phyloP scores from a whole-genome alignment of 129 eudicot species.

The Dittrichia graveolens region DNA sequence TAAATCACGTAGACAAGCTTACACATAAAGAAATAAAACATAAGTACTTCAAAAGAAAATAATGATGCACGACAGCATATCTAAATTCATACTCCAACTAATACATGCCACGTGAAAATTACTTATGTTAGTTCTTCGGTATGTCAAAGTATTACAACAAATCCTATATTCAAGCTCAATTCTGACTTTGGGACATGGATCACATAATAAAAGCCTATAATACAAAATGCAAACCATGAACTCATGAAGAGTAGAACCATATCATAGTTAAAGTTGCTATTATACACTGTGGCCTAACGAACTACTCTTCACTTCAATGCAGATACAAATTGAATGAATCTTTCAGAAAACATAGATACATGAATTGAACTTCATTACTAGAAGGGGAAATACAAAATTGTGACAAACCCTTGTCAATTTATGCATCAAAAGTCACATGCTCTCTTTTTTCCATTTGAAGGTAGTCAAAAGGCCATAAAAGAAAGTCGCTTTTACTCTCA shows the following conservation, averaged over 20 bases:
- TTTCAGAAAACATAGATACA: background rate
- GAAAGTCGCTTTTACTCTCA: conserved; percentile 1
- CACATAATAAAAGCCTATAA: background rate
- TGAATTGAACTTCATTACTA: background rate
- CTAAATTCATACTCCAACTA: conserved; percentile 8
- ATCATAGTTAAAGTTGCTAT: background rate
- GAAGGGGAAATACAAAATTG: conserved; percentile 4
- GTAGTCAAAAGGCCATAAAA: background rate
- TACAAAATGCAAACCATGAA: background rate
- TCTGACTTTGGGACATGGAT: conserved; percentile 5
- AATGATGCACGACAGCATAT: conserved; percentile 5
- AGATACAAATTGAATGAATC: background rate
- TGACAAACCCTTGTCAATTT: background rate
- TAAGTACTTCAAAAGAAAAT: background rate
- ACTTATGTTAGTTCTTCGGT: too few relatives aligned
- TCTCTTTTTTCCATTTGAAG: background rate
- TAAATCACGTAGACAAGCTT: conserved; percentile 7
- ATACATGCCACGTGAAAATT: too few relatives aligned
- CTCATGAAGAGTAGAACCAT: background rate
- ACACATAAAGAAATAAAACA: background rate
- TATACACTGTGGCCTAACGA: background rate
- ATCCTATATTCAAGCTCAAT: background rate
- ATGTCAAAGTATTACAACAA: conserved; percentile 9
- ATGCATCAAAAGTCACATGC: background rate
- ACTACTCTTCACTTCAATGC: conserved; percentile 14